Base-by-base conservation (phyloP, 148 eudicot species). In the Amaranthus cruentus region DNA sequence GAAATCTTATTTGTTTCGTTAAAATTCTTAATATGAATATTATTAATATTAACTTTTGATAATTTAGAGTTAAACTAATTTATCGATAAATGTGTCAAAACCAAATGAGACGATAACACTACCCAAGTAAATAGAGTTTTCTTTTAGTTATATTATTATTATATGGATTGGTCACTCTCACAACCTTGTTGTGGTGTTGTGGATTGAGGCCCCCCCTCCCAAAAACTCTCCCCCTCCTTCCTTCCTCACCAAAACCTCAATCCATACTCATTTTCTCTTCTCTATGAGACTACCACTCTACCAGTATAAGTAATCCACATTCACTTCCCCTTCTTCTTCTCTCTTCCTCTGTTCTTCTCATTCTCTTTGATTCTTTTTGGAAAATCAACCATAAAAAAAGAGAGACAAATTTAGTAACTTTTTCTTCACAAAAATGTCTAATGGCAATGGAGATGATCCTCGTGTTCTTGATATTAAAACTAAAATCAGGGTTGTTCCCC, bases 401-500 rank as follows among this genome's bases (percentile, higher is more conserved):
- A 28, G 38, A 28, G 38, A 28, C 38, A 28, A 28, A 28, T 28
- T 28, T 14, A 13, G 62, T 43, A 10, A 12, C 11, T 4, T 65
- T 51, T 59, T 55, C 12, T 77, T 65, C 15, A 38, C 80, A 50
- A 83, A 82, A 87, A 88, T 88, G 97, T 88, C 95, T 75, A 83
- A 76, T 57, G 70, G 73, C 69, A 76, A 73, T 60, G 83, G 79
- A 43, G 87, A 80, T 14, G 92, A 90, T 77, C 85, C 95, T 77
- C 91, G 97, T 13, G 68, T 92, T 74, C 70, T 73, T 7, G 84
- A 78, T 79, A 92, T 92, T 76, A 86, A 87, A 79, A 83, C 88
- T 10, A 76, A 79, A 84, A 90, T 92, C 82, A 78, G 97, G 4
- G 95, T 89, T 52, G 80, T 92, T 11, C 97, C 97, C 14, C 47